Base-by-base conservation (phyloP, 2,329 filamentous ascomycete species). In the Dryadomyces sulphureus region DNA sequence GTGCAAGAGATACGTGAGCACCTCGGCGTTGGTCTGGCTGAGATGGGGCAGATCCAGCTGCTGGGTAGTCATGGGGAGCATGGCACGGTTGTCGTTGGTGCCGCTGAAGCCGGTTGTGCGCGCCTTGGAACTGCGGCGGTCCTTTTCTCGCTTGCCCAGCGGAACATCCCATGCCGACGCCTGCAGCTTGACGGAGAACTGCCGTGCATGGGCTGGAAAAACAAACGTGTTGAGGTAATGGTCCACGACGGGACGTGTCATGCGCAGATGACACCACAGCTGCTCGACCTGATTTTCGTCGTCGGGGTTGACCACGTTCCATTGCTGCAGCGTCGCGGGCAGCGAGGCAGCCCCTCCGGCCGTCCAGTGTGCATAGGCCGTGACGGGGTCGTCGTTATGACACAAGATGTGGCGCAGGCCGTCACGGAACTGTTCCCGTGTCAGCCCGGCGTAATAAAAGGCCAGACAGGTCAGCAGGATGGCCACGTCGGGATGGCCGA, bases 61-160 rank as follows among this genome's bases (percentile, higher is more conserved):
- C n/a, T 63, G 57, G n/a, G 84, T 75, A 0, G 67, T 76, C n/a
- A 77, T 56, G 0, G 81, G 81, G 0, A 85, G 59, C 27, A 81
- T 64, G 0, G 59, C 61, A 27, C 70, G 65, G 17, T 73, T 77
- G 54, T 86, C 81, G 39, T 83, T 84, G 0, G 82, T 86, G 0
- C 81, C 81, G 7, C 76, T 81, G 55, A 87, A 87, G 0, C 81
- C 81, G 0, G 79, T 84, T 0, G 79, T 81, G 1, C 69, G 49
- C 17, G 34, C 34, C 17, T 21, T 38, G n/a, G 35, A 8, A 17
- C 32, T 16, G 32, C 16, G 5, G 32, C 11, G 20, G 21, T 7
- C 14, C 25, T 32, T 34, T 34, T 1, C 54, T 49, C 4, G 46
- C 0, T 60, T 54, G 22, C 63, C 64, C 0, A 77, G 55, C 0